phyloP scores from a whole-genome alignment of 2,329 filamentous ascomycete genomes.

The Talaromyces amestolkiae region DNA sequence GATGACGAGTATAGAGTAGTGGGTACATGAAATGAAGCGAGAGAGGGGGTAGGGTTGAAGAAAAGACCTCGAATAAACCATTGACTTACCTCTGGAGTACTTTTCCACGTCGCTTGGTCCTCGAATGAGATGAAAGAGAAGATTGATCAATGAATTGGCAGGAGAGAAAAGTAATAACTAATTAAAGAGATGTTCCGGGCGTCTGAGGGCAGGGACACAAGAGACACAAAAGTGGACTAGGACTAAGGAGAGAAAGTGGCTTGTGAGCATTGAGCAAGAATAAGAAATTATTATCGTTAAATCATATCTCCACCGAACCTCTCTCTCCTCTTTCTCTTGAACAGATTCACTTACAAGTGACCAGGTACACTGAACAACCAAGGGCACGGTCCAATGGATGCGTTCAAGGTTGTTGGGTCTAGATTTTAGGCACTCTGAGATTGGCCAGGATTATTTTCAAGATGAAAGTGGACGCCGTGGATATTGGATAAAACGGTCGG shows the following conservation, averaged over 20 bases:
- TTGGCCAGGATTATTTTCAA: neutral
- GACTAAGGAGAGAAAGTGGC: neutral
- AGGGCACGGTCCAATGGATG: neutral
- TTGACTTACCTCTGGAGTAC: slow-evolving; percentile 1
- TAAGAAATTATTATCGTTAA: neutral
- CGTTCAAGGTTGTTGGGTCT: slow-evolving; percentile 1
- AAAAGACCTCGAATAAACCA: neutral
- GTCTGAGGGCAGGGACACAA: neutral
- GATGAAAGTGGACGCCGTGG: slow-evolving; percentile 4
- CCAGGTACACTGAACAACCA: neutral
- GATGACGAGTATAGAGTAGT: neutral
- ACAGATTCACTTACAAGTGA: neutral
- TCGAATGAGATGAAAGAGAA: neutral
- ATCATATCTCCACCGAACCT: neutral
- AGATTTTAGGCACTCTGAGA: neutral
- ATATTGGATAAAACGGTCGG: slow-evolving; percentile 6
- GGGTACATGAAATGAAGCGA: neutral
- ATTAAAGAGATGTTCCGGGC: neutral
- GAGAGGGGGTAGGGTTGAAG: neutral
- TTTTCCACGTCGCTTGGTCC: slow-evolving; percentile 3
- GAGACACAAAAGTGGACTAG: neutral
- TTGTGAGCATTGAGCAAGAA: neutral
- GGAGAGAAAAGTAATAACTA: neutral
- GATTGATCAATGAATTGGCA: neutral
- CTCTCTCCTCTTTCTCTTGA: neutral